phyloP scores from a whole-genome alignment of 306 rosid species.

The Quercus agrifolia region DNA sequence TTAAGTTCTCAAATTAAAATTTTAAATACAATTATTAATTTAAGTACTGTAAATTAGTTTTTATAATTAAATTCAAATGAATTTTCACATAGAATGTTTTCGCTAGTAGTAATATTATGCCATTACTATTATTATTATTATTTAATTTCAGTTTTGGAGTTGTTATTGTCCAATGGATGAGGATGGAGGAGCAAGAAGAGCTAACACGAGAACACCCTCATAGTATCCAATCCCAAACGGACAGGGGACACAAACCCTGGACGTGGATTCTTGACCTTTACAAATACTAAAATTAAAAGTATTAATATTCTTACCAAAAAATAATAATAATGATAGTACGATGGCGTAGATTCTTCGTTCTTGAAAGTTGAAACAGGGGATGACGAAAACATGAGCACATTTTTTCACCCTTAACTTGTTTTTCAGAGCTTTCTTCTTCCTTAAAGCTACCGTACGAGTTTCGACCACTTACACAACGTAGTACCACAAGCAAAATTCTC shows the following conservation, averaged over 20 bases:
- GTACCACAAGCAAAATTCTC: background rate
- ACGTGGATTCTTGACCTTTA: background rate
- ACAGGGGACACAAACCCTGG: background rate
- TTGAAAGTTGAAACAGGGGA: background rate
- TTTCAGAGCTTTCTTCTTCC: background rate
- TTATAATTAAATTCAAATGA: too few relatives aligned
- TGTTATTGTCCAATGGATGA: too few relatives aligned
- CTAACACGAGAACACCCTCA: background rate
- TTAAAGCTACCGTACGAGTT: background rate
- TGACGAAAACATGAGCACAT: constrained; percentile 50
- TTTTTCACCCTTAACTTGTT: background rate
- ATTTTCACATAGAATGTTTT: too few relatives aligned
- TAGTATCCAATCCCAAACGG: background rate
- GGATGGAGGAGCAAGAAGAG: too few relatives aligned
- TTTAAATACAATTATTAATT: too few relatives aligned
- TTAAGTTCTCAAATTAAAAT: too few relatives aligned
- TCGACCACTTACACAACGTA: constrained; percentile 9
- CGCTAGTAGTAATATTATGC: too few relatives aligned
- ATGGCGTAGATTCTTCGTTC: background rate
- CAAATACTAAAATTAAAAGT: background rate
- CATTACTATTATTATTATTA: too few relatives aligned
- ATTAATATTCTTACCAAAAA: background rate
- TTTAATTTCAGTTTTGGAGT: too few relatives aligned
- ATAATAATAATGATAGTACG: background rate
- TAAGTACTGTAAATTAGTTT: too few relatives aligned